Percentiles rank a stretch among this genome's conserved stretches.
Evolutionary conservation across 2,329 filamentous ascomycete species (phyloP).

Genomic region (Penicillium brevicompactum): DNA sequence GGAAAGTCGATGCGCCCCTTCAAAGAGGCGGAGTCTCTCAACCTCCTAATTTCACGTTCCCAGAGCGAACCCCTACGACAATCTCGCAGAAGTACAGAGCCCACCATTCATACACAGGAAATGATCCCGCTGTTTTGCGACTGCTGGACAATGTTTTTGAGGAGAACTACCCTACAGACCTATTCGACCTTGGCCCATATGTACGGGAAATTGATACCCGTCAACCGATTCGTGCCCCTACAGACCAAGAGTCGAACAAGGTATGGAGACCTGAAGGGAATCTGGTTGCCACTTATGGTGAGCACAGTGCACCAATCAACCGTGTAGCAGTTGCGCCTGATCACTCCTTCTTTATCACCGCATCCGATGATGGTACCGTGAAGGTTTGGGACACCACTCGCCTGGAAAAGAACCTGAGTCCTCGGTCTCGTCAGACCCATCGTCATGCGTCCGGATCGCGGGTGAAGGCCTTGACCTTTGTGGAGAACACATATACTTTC

Average conservation of each 20-base stretch:
- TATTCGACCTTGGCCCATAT: constrained; percentile 73
- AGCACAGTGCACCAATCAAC: constrained; percentile 81
- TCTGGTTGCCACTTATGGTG: constrained; percentile 83
- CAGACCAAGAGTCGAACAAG: constrained; percentile 56
- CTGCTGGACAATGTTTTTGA: constrained; percentile 82
- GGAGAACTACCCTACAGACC: constrained; percentile 62
- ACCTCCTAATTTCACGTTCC: constrained; percentile 40
- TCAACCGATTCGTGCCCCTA: constrained; percentile 56
- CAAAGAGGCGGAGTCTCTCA: constrained; percentile 38
- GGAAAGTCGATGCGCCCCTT: constrained; percentile 61
- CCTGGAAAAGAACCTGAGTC: constrained; percentile 86
- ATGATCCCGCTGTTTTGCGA: constrained; percentile 63
- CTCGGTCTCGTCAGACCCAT: constrained; percentile 84
- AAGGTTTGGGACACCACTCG: constrained; percentile 92
- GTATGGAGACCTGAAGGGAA: constrained; percentile 83
- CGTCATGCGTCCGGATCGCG: constrained; percentile 70
- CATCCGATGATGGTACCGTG: constrained; percentile 85
- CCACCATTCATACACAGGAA: constrained; percentile 83
- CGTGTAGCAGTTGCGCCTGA: constrained; percentile 82
- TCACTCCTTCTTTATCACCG: constrained; percentile 92
- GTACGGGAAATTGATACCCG: constrained; percentile 67
- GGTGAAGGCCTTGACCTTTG: constrained; percentile 82
- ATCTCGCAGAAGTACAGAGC: constrained; percentile 55
- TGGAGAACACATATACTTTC: constrained; percentile 93
- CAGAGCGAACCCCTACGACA: constrained; percentile 32